phyloP scores from a whole-genome alignment of 495 filamentous ascomycete species.

The Hapsidospora chrysogenum region DNA sequence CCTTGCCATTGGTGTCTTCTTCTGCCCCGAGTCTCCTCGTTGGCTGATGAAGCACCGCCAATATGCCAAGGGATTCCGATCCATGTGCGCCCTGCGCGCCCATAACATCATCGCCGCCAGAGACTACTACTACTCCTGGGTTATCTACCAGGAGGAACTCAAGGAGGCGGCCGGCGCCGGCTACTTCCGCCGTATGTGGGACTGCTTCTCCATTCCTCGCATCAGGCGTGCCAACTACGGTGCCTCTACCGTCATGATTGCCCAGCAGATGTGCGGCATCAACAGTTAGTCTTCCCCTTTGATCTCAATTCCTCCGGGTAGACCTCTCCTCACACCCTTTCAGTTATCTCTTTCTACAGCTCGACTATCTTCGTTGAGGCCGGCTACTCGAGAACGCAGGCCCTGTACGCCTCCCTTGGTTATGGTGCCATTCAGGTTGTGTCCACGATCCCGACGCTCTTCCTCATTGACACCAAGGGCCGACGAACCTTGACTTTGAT shows the following conservation, averaged over 20 bases:
- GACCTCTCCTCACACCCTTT: too few relatives aligned
- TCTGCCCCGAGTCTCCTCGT: slow-evolving; percentile 54
- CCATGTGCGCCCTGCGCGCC: slow-evolving; percentile 43
- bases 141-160: slow-evolving; percentile 41
- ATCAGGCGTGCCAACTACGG: slow-evolving; percentile 42
- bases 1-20: slow-evolving; percentile 40
- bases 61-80: slow-evolving; percentile 38
- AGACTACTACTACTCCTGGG: slow-evolving; percentile 38
- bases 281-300: too few relatives aligned
- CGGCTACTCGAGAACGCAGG: slow-evolving; percentile 25
- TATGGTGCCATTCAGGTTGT: slow-evolving; percentile 49
- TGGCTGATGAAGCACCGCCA: slow-evolving; percentile 48
- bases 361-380: slow-evolving; percentile 38
- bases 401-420: slow-evolving; percentile 41
- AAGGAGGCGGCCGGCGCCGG: slow-evolving; percentile 21
- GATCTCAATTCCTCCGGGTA: too few relatives aligned
- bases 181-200: slow-evolving; percentile 20
- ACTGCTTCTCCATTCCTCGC: slow-evolving; percentile 37
- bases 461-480: slow-evolving; percentile 42
- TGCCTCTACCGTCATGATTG: slow-evolving; percentile 53
- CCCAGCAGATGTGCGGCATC: slow-evolving; percentile 76
- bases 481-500: slow-evolving; percentile 21
- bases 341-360: slow-evolving; percentile 40
- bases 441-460: slow-evolving; percentile 46
- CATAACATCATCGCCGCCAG: slow-evolving; percentile 43